These are phyloP conservation scores for Ceratocystis destructans DNA, from an alignment of 2,329 filamentous ascomycete genomes.

Conservation along the genomic window DNA sequence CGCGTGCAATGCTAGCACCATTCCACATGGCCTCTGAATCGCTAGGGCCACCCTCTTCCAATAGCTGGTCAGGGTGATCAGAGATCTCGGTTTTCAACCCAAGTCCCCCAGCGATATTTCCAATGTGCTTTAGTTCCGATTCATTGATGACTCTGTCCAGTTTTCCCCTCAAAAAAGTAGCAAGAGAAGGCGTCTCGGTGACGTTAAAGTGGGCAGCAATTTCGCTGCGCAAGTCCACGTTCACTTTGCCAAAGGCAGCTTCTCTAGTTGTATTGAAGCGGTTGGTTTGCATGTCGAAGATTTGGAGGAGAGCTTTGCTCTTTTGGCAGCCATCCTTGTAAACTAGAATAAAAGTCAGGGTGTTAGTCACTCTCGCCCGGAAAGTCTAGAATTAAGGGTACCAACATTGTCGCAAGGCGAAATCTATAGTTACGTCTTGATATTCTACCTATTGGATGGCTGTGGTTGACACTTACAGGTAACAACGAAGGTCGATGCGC, in stretches of 20 bases:
- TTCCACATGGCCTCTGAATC: constrained; percentile 42
- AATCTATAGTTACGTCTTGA: neutral
- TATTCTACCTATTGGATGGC: neutral
- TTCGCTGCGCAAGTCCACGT: constrained; percentile 63
- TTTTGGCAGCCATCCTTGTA: constrained; percentile 77
- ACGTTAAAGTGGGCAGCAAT: constrained; percentile 62
- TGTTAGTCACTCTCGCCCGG: neutral
- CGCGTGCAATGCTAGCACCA: constrained; percentile 60
- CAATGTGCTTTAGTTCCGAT: neutral
- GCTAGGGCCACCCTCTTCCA: neutral
- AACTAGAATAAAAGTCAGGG: constrained; percentile 38
- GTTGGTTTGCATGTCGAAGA: constrained; percentile 66
- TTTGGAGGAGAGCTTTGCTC: constrained; percentile 69
- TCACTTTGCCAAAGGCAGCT: constrained; percentile 77
- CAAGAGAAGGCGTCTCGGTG: constrained; percentile 74
- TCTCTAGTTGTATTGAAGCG: constrained; percentile 52
- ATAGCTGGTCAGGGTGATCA: constrained; percentile 42
- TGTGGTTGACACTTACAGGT: constrained; percentile 54
- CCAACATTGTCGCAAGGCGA: neutral
- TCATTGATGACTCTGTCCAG: constrained; percentile 31
- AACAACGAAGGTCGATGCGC: constrained; percentile 66
- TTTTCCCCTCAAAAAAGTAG: constrained; percentile 65
- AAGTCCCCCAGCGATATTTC: constrained; percentile 23
- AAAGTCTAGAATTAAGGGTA: neutral
- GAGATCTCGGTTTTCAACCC: no score